A percentile compares a stretch with the other conserved stretches of the same genome.
Conservation (phyloP, 352 stramenopile genomes). For the Globisporangium splendens region DNA sequence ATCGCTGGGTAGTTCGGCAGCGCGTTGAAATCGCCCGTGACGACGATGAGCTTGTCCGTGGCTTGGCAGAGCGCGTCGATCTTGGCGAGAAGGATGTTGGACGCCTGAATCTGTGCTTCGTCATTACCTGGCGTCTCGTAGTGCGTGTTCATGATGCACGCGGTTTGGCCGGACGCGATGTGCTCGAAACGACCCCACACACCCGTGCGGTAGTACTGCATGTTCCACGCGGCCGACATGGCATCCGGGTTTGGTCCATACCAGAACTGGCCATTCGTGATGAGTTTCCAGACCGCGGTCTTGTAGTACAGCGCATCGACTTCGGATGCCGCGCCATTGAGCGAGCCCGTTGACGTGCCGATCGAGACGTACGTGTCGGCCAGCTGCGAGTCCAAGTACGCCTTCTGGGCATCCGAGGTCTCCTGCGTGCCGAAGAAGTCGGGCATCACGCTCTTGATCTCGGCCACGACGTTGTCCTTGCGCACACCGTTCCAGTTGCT, state of each 20-base stretch:
- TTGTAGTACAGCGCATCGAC: constrained; percentile 68
- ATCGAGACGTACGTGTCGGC: constrained; percentile 58
- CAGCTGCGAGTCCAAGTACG: constrained; percentile 53
- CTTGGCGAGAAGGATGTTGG: constrained; percentile 60
- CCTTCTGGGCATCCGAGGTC: constrained; percentile 67
- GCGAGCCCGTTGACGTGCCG: constrained; percentile 49
- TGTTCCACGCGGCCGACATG: constrained; percentile 53
- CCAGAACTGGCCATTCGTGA: constrained; percentile 72
- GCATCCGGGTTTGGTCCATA: constrained; percentile 43
- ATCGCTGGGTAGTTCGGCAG: constrained; percentile 62
- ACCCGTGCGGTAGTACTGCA: constrained; percentile 71
- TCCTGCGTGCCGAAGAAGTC: constrained; percentile 84
- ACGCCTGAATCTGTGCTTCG: constrained; percentile 59
- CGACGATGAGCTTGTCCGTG: constrained; percentile 53
- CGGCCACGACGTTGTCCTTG: constrained; percentile 52
- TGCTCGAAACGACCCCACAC: constrained; percentile 76
- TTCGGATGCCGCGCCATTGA: constrained; percentile 57
- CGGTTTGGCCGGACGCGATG: constrained; percentile 47
- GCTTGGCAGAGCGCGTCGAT: constrained; percentile 46
- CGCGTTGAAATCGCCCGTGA: constrained; percentile 76
- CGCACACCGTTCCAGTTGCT: constrained; percentile 65
- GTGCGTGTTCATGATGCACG: constrained; percentile 80
- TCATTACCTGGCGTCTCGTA: constrained; percentile 80
- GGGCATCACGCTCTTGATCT: constrained; percentile 46
- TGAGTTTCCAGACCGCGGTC: constrained; percentile 43